These are phyloP conservation scores for Penicillium chermesinum DNA, from an alignment of 495 filamentous ascomycete genomes.

Conservation along the genomic window DNA sequence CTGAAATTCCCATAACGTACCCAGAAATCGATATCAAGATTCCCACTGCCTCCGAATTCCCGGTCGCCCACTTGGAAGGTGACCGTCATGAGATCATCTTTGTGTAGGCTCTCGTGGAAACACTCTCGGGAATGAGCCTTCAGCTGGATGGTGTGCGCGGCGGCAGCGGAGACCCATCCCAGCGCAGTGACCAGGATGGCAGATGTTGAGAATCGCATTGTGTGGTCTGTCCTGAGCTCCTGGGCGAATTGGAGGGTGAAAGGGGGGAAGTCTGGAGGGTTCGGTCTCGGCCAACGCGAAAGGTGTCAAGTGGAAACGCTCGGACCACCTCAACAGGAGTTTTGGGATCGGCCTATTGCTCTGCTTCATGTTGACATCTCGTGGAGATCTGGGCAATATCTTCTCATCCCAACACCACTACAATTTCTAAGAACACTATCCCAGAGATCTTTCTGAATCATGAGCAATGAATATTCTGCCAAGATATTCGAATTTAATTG, in stretches of 20 bases:
- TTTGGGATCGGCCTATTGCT: too few relatives aligned
- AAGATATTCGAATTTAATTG: too few relatives aligned
- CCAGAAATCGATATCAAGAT: conserved; percentile 97
- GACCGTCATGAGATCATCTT: conserved; percentile 96
- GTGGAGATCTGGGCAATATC: too few relatives aligned
- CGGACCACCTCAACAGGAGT: conserved; percentile 33
- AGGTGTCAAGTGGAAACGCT: conserved; percentile 42
- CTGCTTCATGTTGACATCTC: too few relatives aligned
- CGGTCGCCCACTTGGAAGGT: conserved; percentile 97
- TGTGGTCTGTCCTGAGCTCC: conserved; percentile 10
- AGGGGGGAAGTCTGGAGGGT: conserved; percentile 7
- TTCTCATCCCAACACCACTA: too few relatives aligned
- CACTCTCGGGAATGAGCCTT: conserved; percentile 88
- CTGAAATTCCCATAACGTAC: conserved; percentile 45
- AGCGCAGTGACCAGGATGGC: conserved; percentile 59
- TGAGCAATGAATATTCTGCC: too few relatives aligned
- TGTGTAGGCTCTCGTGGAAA: conserved; percentile 91
- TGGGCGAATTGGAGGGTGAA: conserved; percentile 5
- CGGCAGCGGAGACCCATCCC: conserved; percentile 55
- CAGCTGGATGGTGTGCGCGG: conserved; percentile 93
- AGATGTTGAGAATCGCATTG: conserved; percentile 51
- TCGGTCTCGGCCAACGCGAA: conserved; percentile 25
- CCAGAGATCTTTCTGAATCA: too few relatives aligned
- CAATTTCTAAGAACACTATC: too few relatives aligned
- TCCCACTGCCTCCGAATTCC: conserved; percentile 91